These are phyloP conservation scores for Sparassis latifolia DNA, from an alignment of 1,284 basidiomycete genomes.

Conservation along the genomic window DNA sequence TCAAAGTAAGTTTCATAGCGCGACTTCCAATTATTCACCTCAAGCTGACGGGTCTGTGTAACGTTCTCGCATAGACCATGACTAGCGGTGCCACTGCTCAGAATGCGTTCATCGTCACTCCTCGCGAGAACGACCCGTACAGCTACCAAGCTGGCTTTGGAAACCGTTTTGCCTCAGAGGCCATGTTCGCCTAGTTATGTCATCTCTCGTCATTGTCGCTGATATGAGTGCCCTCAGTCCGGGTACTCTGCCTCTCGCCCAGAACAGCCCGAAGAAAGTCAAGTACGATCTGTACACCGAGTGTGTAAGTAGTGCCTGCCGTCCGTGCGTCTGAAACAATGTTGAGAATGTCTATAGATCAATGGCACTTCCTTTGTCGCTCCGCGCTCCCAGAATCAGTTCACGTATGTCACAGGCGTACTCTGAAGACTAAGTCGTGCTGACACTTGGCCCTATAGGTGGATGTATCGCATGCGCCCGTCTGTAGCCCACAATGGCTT, in stretches of 20 bases:
- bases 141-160: conserved; percentile 48
- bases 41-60: no score
- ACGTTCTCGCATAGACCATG: neutral
- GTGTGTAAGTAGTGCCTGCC: conserved; percentile 29
- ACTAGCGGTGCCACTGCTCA: neutral
- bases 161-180: conserved; percentile 43
- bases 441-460: conserved; percentile 25
- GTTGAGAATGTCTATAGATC: conserved; percentile 29
- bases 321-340: neutral
- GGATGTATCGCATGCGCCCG: conserved; percentile 57
- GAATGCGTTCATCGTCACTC: conserved; percentile 29
- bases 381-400: conserved; percentile 40
- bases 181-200: conserved; percentile 31
- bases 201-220: neutral
- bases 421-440: no score
- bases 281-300: conserved; percentile 57
- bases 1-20: no score
- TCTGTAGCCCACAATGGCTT: conserved; percentile 64
- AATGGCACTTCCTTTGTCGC: conserved; percentile 54
- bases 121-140: conserved; percentile 45
- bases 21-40: no score
- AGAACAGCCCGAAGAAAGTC: conserved; percentile 54
- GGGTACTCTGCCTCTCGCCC: conserved; percentile 41
- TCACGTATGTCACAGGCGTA: conserved; percentile 24
- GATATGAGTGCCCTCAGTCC: conserved; percentile 29